Evolutionary conservation across 2,329 filamentous ascomycete species (phyloP).

Genomic region (Elsinoe fawcettii): DNA sequence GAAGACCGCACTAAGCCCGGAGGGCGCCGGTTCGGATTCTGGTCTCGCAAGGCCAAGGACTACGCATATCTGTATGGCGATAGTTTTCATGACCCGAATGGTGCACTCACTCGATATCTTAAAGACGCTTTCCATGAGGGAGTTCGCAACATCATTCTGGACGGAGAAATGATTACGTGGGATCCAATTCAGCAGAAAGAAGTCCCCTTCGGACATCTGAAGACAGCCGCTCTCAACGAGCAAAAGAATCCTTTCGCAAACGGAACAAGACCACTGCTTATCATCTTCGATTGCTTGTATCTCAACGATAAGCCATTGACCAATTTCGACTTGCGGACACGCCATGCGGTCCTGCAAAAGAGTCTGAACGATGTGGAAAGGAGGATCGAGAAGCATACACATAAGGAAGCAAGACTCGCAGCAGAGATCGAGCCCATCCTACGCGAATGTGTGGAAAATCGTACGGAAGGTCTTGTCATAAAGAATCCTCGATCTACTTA

Average conservation of each 20-base stretch:
- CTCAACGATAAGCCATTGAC: conserved; percentile 76
- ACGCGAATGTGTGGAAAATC: conserved; percentile 74
- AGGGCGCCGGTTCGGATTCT: conserved; percentile 72
- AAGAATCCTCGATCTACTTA: conserved; percentile 91
- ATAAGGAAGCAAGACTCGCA: conserved; percentile 56
- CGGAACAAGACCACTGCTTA: conserved; percentile 67
- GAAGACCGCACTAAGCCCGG: conserved; percentile 61
- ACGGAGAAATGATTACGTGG: conserved; percentile 99
- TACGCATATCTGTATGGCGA: conserved; percentile 91
- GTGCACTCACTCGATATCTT: conserved; percentile 72
- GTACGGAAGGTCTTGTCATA: conserved; percentile 82
- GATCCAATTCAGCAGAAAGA: conserved; percentile 77
- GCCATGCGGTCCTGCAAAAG: conserved; percentile 64
- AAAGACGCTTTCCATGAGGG: conserved; percentile 66
- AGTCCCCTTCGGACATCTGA: conserved; percentile 84
- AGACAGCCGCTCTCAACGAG: conserved; percentile 77
- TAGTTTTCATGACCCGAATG: conserved; percentile 63
- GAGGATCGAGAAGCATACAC: conserved; percentile 74
- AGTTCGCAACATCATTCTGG: conserved; percentile 80
- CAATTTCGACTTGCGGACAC: conserved; percentile 72
- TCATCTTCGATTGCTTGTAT: conserved; percentile 85
- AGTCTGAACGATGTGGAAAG: conserved; percentile 63
- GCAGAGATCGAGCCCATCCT: conserved; percentile 72
- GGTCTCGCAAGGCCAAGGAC: conserved; percentile 92
- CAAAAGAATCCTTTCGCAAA: conserved; percentile 62